phyloP scores from a whole-genome alignment of 2,329 filamentous ascomycete species.

The Colletotrichum australisinense region DNA sequence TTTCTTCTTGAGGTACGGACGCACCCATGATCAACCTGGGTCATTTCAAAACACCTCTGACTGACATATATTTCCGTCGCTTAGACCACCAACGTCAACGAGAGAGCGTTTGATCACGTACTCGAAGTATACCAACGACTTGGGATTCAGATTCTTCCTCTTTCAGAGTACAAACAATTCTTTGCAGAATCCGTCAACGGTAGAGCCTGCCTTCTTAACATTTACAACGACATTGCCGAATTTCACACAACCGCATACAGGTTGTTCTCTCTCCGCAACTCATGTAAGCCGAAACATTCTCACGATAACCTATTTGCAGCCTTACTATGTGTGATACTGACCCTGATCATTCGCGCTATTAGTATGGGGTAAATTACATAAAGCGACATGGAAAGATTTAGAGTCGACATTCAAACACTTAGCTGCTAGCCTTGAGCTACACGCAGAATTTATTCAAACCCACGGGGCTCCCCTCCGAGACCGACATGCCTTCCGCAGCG shows the following conservation, averaged over 20 bases:
- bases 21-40: too few relatives aligned
- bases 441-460: background rate
- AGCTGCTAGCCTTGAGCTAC: background rate
- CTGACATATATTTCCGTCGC: background rate
- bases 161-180: conserved; percentile 1
- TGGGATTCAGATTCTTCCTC: conserved; percentile 2
- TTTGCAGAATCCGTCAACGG: background rate
- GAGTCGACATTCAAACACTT: conserved; percentile 11
- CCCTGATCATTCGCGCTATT: background rate
- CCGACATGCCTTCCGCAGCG: background rate
- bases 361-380: conserved; percentile 21
- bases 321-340: background rate
- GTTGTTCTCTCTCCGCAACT: conserved; percentile 14
- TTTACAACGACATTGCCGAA: conserved; percentile 24
- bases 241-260: conserved; percentile 22
- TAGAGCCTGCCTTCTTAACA: conserved; percentile 9
- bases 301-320: background rate
- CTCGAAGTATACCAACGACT: conserved; percentile 33
- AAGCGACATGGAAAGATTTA: conserved; percentile 27
- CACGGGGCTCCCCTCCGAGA: background rate
- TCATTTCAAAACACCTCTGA: background rate
- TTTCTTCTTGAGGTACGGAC: conserved; percentile 39
- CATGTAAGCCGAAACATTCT: conserved; percentile 8
- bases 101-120: conserved; percentile 31
- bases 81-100: conserved; percentile 17